phyloP scores from a whole-genome alignment of 495 filamentous ascomycete genomes.

The Xylaria grammica region DNA sequence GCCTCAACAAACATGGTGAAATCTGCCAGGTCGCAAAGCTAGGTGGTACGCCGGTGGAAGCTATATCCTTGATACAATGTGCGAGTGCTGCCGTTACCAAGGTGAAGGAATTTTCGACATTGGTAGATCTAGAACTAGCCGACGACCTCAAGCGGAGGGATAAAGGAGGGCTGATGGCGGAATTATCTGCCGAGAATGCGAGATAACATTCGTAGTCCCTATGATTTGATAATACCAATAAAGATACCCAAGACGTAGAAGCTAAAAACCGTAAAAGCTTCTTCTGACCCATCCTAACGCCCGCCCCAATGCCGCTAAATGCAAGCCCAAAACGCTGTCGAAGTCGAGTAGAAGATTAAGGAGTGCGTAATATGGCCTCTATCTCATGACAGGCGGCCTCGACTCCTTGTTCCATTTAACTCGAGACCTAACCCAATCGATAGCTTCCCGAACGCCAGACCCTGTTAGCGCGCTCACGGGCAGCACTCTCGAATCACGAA shows the following conservation, averaged over 20 bases:
- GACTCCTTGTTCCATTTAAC: conserved; percentile 97
- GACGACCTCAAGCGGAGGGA: conserved; percentile 78
- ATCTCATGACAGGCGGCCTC: conserved; percentile 91
- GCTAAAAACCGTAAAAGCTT: conserved; percentile 25
- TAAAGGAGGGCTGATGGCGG: conserved; percentile 73
- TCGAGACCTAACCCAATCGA: conserved; percentile 90
- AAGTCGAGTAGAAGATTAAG: conserved; percentile 4
- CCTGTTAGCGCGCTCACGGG: conserved; percentile 91
- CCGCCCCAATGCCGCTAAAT: conserved; percentile 23
- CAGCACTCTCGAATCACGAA: conserved; percentile 88
- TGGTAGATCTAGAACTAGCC: conserved; percentile 73
- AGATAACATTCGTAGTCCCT: conserved; percentile 43
- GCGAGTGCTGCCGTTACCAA: conserved; percentile 71
- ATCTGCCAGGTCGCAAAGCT: conserved; percentile 90
- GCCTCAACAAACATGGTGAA: conserved; percentile 87
- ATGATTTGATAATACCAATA: conserved; percentile 34
- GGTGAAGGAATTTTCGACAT: conserved; percentile 75
- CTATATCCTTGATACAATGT: conserved; percentile 73
- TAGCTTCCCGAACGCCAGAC: conserved; percentile 88
- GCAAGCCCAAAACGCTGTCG: conserved; percentile 28
- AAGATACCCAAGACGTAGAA: conserved; percentile 39
- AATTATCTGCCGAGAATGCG: conserved; percentile 86
- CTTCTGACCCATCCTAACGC: conserved; percentile 22
- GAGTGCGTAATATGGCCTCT: conserved; percentile 16
- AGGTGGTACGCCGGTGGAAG: conserved; percentile 80